Percentiles rank a stretch among this genome's conserved stretches.
Evolutionary conservation across 2,329 filamentous ascomycete species (phyloP).

Genomic region (Epicoccum sorghinum): DNA sequence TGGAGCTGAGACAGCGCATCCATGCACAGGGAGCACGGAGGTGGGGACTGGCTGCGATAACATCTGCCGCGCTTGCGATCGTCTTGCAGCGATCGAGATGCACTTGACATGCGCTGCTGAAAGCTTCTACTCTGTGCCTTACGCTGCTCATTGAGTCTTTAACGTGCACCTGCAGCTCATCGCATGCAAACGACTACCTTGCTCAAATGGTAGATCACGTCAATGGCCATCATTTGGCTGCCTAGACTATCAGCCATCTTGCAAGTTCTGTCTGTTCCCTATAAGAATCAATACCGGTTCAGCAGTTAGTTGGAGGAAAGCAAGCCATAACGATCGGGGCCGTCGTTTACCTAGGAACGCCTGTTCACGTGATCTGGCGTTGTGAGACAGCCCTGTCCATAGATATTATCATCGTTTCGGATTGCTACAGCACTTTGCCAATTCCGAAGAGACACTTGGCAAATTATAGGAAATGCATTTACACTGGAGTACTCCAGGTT

Average conservation of each 20-base stretch:
- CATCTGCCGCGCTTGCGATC: not conserved
- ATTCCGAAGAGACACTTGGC: too few species aligned
- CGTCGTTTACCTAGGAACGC: not conserved
- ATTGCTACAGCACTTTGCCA: not conserved
- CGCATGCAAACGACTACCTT: not conserved
- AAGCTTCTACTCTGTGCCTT: not conserved
- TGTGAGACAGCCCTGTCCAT: not conserved
- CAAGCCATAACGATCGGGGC: too few species aligned
- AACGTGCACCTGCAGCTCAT: not conserved
- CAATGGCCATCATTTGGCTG: too few species aligned
- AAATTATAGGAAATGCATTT: too few species aligned
- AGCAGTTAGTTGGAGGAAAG: too few species aligned
- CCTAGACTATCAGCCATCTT: too few species aligned
- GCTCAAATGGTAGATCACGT: not conserved
- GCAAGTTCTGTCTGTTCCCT: too few species aligned
- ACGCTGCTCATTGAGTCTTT: not conserved
- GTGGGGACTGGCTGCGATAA: not conserved
- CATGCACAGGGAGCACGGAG: constrained; percentile 9
- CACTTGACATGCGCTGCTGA: not conserved
- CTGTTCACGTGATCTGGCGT: constrained; percentile 11
- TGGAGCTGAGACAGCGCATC: constrained; percentile 17
- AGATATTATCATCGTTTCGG: not conserved
- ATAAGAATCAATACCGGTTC: too few species aligned
- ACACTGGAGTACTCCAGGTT: too few species aligned
- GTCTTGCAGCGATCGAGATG: not conserved